Evolutionary conservation across 2,329 filamentous ascomycete species (phyloP).

Genomic region (Karstenula rhodostoma): DNA sequence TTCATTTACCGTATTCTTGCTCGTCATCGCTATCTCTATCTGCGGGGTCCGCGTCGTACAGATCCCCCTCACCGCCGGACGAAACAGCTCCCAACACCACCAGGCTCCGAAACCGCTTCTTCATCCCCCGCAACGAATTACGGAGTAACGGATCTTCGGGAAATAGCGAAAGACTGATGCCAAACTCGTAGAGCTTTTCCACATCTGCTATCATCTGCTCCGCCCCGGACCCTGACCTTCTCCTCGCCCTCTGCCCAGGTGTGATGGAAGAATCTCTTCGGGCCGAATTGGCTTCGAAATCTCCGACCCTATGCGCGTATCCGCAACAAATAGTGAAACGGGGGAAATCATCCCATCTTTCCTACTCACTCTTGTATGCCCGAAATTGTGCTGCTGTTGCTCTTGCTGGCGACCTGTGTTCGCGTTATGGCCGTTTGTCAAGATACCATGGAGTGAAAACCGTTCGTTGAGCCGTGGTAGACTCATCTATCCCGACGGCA

Average conservation of each 20-base stretch:
- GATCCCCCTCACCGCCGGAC: not conserved
- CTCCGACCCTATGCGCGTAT: not conserved
- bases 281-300: not conserved
- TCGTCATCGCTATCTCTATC: not conserved
- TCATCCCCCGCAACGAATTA: not conserved
- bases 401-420: not conserved
- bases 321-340: not conserved
- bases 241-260: not conserved
- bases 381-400: not conserved
- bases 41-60: not conserved
- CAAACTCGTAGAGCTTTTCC: conserved; percentile 1
- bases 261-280: not conserved
- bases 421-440: not conserved
- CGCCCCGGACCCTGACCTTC: not conserved
- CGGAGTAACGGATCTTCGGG: not conserved
- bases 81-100: not conserved
- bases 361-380: not conserved
- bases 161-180: conserved; percentile 2
- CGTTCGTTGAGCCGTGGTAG: not conserved
- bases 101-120: not conserved
- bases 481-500: not conserved
- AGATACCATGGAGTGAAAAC: not conserved
- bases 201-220: conserved; percentile 5
- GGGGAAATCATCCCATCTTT: not conserved
- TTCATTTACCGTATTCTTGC: conserved; percentile 1